Percentiles rank a stretch among this genome's conserved stretches.
phyloP scores from a whole-genome alignment of 2,329 filamentous ascomycete genomes.

The Epichloe hybrida region DNA sequence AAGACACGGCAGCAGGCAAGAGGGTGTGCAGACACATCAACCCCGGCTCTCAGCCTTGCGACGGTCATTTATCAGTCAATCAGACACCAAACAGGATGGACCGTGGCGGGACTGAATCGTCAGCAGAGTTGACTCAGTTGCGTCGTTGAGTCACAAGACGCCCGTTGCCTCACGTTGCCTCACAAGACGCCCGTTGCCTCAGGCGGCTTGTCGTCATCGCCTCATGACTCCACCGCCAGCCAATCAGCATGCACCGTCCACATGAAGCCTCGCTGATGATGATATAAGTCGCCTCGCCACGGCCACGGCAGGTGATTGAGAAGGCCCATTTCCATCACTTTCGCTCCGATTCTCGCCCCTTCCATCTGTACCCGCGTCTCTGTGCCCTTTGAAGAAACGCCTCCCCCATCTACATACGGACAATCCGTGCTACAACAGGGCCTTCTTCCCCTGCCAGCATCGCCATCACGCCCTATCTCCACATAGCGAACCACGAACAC shows the following conservation, averaged over 20 bases:
- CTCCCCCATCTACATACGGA: too few relatives aligned
- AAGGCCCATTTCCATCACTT: background rate
- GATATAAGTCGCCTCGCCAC: constrained; percentile 4
- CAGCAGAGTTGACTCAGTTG: too few relatives aligned
- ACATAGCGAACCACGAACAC: background rate
- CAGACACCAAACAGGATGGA: too few relatives aligned
- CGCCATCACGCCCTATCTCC: background rate
- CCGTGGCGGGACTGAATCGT: too few relatives aligned
- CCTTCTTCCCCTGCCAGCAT: background rate
- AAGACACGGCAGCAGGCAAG: too few relatives aligned
- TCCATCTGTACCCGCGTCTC: background rate
- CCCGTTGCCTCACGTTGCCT: too few relatives aligned
- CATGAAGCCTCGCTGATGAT: background rate
- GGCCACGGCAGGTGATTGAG: background rate
- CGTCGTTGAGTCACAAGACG: background rate
- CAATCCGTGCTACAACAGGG: background rate
- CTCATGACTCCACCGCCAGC: constrained; percentile 11
- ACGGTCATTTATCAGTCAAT: too few relatives aligned
- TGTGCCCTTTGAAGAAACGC: background rate
- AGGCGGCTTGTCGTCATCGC: background rate
- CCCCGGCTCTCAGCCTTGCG: too few relatives aligned
- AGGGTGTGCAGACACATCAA: too few relatives aligned
- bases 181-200: too few relatives aligned
- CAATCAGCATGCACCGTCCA: constrained; percentile 8
- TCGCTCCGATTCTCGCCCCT: background rate